Evolutionary conservation across 768 basidiomycete species (phyloP), one percentile per base, ranked within the genome.

Genomic region (Trametes cubensis): DNA sequence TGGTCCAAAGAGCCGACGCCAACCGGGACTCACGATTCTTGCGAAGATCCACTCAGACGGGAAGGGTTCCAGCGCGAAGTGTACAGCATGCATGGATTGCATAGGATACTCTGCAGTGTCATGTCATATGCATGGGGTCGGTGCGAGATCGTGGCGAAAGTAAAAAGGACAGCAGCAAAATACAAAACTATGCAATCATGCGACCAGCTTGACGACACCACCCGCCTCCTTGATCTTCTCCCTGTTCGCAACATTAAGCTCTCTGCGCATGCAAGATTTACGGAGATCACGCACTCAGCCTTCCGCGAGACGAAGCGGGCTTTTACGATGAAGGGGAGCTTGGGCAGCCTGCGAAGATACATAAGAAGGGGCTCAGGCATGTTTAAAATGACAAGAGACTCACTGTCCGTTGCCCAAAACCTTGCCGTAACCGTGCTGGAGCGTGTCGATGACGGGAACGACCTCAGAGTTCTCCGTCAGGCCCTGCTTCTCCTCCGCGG

Each of bases 241-340:
- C 75, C 83, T 84, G 69, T 48, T 66, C 40, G 28, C 1, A 38
- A 44, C 25, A 58, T 26, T 59, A 17, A 15, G 34, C 69, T 55
- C 66, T 51, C 48, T 34, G 20, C 44, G 49, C 39, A 41, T 2
- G 38, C 25, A 38, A n/a, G 15, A 55, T n/a, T 18, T 48, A 50
- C 44, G 30, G 17, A 25, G 53, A 48, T 34, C 47, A 80, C 82
- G 21, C 65, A 84, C 92, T 94, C 92, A 66, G 95, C 95, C 72
- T 83, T 88, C 69, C 79, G 82, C 44, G 94, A 96, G 56, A 98
- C 95, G 73, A 89, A 96, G 65, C 97, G 94, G 58, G 97, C 95
- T 83, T 98, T 98, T 71, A 99, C 92, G 73, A 99, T 98, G 82
- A 94, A 93, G 17, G 97, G 97, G 52, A 92, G 79, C 73, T 88